Percentiles rank a stretch among this genome's conserved stretches.
Evolutionary conservation across 768 basidiomycete species (phyloP).

Genomic region (Exidia glandulosa): DNA sequence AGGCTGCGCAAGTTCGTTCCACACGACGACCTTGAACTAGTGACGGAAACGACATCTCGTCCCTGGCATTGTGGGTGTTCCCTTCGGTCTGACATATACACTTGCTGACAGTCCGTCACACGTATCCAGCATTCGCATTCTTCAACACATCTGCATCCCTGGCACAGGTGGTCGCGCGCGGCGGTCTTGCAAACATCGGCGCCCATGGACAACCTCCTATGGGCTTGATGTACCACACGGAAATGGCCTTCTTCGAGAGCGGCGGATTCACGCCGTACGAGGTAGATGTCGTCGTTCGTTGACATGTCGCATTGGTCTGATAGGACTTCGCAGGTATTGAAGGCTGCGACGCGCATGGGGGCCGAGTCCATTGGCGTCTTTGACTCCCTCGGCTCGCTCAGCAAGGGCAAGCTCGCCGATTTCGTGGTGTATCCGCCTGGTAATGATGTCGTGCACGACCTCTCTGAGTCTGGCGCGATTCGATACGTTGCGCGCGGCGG

Average conservation of each 20-base stretch:
- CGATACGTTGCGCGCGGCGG: conserved; percentile 53
- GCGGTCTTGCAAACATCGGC: conserved; percentile 54
- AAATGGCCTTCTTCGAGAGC: conserved; percentile 51
- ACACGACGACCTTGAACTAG: conserved; percentile 49
- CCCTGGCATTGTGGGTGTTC: conserved; percentile 42
- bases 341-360: conserved; percentile 55
- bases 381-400: conserved; percentile 50
- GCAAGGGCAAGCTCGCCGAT: conserved; percentile 59
- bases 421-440: conserved; percentile 54
- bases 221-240: conserved; percentile 67
- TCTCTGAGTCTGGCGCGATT: conserved; percentile 35
- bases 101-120: background rate
- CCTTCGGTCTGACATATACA: background rate
- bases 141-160: conserved; percentile 62
- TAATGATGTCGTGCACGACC: conserved; percentile 47
- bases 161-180: conserved; percentile 56
- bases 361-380: conserved; percentile 58
- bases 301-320: background rate
- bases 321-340: conserved; percentile 39
- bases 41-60: conserved; percentile 51
- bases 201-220: conserved; percentile 57
- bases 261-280: conserved; percentile 66
- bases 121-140: conserved; percentile 38
- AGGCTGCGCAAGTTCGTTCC: conserved; percentile 55
- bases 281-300: conserved; percentile 23